These are phyloP conservation scores for Penicillium sp. DNA, from an alignment of 2,329 filamentous ascomycete species.

Conservation along the genomic window DNA sequence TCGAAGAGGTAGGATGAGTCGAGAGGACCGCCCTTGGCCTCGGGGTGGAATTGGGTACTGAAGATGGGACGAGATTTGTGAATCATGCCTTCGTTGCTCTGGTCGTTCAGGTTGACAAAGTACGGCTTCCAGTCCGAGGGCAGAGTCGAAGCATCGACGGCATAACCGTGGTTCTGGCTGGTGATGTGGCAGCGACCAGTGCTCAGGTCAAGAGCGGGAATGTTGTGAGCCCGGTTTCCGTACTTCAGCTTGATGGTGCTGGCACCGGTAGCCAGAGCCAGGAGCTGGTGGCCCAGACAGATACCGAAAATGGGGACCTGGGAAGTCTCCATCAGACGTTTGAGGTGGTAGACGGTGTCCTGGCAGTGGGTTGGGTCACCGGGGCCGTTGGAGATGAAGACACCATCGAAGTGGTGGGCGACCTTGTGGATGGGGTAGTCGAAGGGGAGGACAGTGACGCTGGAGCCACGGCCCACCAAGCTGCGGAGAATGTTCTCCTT, in stretches of 20 bases:
- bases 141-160: conserved; percentile 80
- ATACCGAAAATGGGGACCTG: conserved; percentile 95
- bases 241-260: conserved; percentile 98
- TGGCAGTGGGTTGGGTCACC: conserved; percentile 97
- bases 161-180: conserved; percentile 97
- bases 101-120: conserved; percentile 97
- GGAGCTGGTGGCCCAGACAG: conserved; percentile 93
- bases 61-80: conserved; percentile 96
- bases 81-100: conserved; percentile 93
- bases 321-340: conserved; percentile 84
- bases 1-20: conserved; percentile 97
- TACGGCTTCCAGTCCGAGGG: conserved; percentile 91
- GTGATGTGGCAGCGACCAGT: conserved; percentile 98
- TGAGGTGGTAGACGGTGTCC: conserved; percentile 87
- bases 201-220: conserved; percentile 88
- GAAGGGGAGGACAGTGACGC: conserved; percentile 91
- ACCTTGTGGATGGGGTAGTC: conserved; percentile 99
- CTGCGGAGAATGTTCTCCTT: conserved; percentile 99
- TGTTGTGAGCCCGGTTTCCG: conserved; percentile 98
- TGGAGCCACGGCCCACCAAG: conserved; percentile 85
- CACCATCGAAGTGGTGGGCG: conserved; percentile 92
- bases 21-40: conserved; percentile 94
- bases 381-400: conserved; percentile 98
- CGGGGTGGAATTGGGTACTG: conserved; percentile 97
- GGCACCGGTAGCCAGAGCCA: conserved; percentile 84